Percentiles rank a stretch among this genome's conserved stretches.
These are phyloP conservation scores for Ganoderma leucocontextum DNA, from an alignment of 1,284 basidiomycete species.

Conservation along the genomic window DNA sequence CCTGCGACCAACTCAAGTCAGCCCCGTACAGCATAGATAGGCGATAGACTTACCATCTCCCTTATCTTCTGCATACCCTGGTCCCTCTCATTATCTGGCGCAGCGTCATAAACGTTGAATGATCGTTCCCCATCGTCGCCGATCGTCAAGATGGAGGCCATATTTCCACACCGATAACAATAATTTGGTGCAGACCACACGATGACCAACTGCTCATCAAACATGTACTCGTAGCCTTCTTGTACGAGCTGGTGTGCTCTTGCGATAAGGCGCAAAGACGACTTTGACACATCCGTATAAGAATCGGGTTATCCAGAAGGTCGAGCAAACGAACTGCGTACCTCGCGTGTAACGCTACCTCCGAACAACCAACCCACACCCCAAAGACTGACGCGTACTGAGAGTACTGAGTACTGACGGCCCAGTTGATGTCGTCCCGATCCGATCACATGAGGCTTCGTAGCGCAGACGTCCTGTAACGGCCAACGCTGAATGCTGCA, in stretches of 20 bases:
- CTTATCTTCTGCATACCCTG: conserved; percentile 66
- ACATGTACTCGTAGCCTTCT: conserved; percentile 99
- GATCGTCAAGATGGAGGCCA: conserved; percentile 80
- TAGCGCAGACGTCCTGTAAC: conserved; percentile 4
- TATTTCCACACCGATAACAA: conserved; percentile 87
- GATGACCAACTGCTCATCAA: conserved; percentile 92
- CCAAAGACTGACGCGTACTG: conserved; percentile 84
- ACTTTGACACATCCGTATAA: conserved; percentile 55
- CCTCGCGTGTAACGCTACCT: conserved; percentile 85
- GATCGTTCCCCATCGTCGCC: conserved; percentile 67
- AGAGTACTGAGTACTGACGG: conserved; percentile 95
- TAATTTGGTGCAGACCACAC: conserved; percentile 99
- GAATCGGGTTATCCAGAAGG: neutral
- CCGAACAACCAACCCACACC: conserved; percentile 99
- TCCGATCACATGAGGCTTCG: conserved; percentile 98
- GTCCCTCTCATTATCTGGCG: conserved; percentile 87
- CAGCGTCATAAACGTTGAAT: conserved; percentile 87
- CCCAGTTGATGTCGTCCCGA: conserved; percentile 96
- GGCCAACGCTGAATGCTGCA: neutral
- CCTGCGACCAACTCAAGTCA: conserved; percentile 41
- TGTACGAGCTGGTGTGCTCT: conserved; percentile 96
- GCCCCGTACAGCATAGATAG: neutral
- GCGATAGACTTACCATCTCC: conserved; percentile 60
- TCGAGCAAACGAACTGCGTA: conserved; percentile 43
- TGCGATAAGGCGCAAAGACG: conserved; percentile 85